Percentiles rank a stretch among this genome's conserved stretches.
Evolutionary conservation across 495 filamentous ascomycete genomes (phyloP).

Genomic region (Lichenothelia convexa): DNA sequence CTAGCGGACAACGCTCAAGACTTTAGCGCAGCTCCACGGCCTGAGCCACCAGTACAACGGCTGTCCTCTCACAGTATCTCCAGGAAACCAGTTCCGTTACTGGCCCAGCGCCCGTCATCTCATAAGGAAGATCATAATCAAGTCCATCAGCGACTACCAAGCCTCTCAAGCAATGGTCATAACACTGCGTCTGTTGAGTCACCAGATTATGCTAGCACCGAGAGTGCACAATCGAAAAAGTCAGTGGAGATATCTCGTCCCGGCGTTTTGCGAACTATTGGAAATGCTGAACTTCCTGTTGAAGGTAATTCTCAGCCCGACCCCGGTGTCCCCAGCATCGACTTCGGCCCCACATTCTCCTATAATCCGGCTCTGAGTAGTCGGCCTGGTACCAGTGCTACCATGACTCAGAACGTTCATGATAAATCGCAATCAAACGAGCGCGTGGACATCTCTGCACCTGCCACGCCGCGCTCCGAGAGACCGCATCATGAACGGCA

Average conservation of each 20-base stretch:
- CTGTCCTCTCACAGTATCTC: too few relatives aligned
- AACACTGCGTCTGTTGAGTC: conserved; percentile 19
- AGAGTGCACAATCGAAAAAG: conserved; percentile 12
- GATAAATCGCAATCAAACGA: background rate
- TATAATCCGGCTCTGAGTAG: conserved; percentile 30
- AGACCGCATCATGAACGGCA: background rate
- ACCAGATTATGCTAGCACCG: conserved; percentile 29
- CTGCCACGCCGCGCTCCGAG: background rate
- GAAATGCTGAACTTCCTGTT: conserved; percentile 36
- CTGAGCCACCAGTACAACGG: too few relatives aligned
- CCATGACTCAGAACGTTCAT: conserved; percentile 17
- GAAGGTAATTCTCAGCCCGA: too few relatives aligned
- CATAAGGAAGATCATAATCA: too few relatives aligned
- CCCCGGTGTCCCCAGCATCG: conserved; percentile 51
- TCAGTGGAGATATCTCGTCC: conserved; percentile 47
- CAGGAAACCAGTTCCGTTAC: too few relatives aligned
- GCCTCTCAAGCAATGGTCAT: conserved; percentile 16
- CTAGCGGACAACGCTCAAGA: too few relatives aligned
- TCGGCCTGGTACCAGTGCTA: conserved; percentile 23
- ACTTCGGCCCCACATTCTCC: conserved; percentile 68
- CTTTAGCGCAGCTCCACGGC: too few relatives aligned
- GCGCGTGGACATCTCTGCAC: background rate
- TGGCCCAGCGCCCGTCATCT: too few relatives aligned
- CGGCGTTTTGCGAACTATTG: conserved; percentile 69
- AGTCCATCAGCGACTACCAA: background rate